Conservation (phyloP, 441 rosid genomes). For the Erodium texanum region DNA sequence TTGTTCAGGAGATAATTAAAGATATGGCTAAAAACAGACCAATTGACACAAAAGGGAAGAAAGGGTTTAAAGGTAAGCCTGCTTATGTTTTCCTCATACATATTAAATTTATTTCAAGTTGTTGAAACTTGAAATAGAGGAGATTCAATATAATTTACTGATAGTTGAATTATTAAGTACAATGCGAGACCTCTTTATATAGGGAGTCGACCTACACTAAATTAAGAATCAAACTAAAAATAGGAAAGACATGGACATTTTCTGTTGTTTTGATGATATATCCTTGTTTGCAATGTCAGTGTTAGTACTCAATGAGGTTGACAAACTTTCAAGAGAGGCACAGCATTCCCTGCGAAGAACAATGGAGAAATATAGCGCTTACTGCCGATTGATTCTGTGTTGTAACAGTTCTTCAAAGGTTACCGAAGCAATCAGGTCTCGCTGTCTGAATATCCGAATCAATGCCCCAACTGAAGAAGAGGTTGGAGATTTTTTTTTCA, state of each 20-base stretch:
- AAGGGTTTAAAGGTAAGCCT: constrained; percentile 61
- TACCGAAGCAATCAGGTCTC: constrained; percentile 88
- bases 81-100: background rate
- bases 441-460: constrained; percentile 78
- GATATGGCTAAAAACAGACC: constrained; percentile 96
- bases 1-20: constrained; percentile 83
- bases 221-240: no score
- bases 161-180: no score
- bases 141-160: no score
- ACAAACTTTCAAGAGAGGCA: constrained; percentile 96
- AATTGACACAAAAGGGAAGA: constrained; percentile 71
- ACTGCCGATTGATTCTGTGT: constrained; percentile 79
- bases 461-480: constrained; percentile 74
- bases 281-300: constrained; percentile 34
- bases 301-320: constrained; percentile 87
- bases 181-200: no score
- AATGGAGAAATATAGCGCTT: constrained; percentile 91
- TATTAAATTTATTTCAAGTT: background rate
- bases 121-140: no score
- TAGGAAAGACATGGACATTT: background rate
- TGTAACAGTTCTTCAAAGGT: constrained; percentile 94
- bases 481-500: constrained; percentile 35
- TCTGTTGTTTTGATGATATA: constrained; percentile 14
- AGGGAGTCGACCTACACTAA: no score
- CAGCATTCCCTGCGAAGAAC: constrained; percentile 95